These are phyloP conservation scores for Trapa incisa DNA, from an alignment of 345 rosid species.

Conservation along the genomic window DNA sequence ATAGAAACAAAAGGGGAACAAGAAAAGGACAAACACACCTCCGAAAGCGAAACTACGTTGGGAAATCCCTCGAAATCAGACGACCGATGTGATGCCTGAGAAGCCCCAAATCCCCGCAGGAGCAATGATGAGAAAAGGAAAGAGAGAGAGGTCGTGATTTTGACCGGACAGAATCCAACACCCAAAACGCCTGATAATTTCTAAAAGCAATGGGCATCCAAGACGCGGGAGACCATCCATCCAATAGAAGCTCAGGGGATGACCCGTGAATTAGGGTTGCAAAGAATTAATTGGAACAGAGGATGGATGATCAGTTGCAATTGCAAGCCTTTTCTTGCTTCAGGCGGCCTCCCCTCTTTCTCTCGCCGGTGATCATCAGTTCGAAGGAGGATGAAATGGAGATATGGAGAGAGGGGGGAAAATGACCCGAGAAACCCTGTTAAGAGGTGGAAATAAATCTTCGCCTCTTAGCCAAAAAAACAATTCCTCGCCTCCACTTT, in stretches of 20 bases:
- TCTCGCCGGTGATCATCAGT: background rate
- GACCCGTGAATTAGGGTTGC: background rate
- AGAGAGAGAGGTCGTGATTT: background rate
- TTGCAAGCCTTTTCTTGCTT: background rate
- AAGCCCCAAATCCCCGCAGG: slow-evolving; percentile 9
- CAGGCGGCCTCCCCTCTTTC: background rate
- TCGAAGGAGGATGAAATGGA: background rate
- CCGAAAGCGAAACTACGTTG: slow-evolving; percentile 51
- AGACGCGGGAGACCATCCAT: background rate
- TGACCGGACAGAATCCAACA: background rate
- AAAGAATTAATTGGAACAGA: background rate
- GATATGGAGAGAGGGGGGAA: background rate
- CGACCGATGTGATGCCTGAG: slow-evolving; percentile 10
- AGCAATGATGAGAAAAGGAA: background rate
- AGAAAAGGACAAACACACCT: slow-evolving; percentile 23
- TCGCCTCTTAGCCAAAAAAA: too few species aligned
- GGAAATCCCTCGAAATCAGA: slow-evolving; percentile 12
- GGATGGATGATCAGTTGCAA: background rate
- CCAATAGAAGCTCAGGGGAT: background rate
- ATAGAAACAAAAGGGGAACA: background rate
- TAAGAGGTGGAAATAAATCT: too few species aligned
- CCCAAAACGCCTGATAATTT: background rate
- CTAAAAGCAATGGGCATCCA: background rate
- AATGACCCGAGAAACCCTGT: too few species aligned
- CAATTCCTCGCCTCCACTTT: too few species aligned